Percentiles rank a stretch among this genome's conserved stretches.
These are phyloP conservation scores for Fragaria iinumae DNA, from an alignment of 306 rosid genomes.

Conservation along the genomic window DNA sequence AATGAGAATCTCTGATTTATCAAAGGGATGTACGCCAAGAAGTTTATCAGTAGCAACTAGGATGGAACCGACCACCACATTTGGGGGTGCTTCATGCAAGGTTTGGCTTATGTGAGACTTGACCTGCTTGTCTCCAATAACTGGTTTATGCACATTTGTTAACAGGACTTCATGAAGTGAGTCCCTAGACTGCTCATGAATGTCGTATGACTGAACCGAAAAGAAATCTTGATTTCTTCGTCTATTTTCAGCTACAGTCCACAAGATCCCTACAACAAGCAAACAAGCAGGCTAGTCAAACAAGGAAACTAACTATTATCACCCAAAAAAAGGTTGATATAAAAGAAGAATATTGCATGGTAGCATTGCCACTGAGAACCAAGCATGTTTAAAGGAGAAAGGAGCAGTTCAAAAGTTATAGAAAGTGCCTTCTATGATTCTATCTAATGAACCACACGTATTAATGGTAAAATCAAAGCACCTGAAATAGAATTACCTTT, in stretches of 20 bases:
- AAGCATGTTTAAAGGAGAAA: background rate
- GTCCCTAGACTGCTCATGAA: conserved; percentile 32
- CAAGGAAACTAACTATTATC: background rate
- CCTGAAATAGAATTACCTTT: conserved; percentile 50
- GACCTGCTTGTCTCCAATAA: conserved; percentile 32
- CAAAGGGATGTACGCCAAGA: conserved; percentile 57
- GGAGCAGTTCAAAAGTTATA: background rate
- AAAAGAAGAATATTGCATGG: background rate
- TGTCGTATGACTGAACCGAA: conserved; percentile 30
- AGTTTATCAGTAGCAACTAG: conserved; percentile 72
- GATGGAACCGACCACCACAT: conserved; percentile 53
- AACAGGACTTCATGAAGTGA: conserved; percentile 40
- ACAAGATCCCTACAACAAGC: conserved; percentile 47
- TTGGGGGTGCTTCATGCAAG: conserved; percentile 35
- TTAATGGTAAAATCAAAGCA: background rate
- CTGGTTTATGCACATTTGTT: conserved; percentile 36
- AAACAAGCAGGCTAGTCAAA: conserved; percentile 10
- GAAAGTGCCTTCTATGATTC: no score
- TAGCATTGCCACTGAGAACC: background rate
- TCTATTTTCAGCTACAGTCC: conserved; percentile 39
- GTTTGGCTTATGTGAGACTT: conserved; percentile 34
- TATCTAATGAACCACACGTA: background rate
- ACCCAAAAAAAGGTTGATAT: background rate
- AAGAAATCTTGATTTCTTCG: conserved; percentile 28
- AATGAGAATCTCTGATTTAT: conserved; percentile 65